Evolutionary conservation across 208 protist genomes (phyloP), one percentile per base, ranked within the genome.

Genomic region (Leishmania gerbilli): DNA sequence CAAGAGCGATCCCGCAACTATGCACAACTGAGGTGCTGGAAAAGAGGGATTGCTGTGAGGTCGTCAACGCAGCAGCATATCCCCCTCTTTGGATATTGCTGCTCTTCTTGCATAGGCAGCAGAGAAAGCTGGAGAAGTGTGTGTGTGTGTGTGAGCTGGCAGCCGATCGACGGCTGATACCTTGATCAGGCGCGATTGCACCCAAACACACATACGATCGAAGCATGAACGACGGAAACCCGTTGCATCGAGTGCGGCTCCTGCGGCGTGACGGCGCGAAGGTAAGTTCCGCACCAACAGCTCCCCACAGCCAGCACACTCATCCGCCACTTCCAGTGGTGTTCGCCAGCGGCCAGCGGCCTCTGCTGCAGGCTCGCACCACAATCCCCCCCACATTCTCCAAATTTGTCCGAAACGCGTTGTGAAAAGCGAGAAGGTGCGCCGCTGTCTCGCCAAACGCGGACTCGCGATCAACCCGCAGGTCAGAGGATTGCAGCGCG

Each of bases 371-470:
- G 42, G 67, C 87, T 71, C 5, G 11, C 74, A 17, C 69, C 76
- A 37, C 53, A 71, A 69, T 55, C 51, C 68, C 8, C 49, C 74
- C 84, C 8, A 88, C 34, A 58, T 78, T 85, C 55, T 53, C 69
- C 40, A 88, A n/a, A 21, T 34, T 85, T 24, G 74, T 21, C 55
- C 88, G 71, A 64, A 84, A 82, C 27, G 40, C 53, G 58, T 89
- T 80, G 79, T 84, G 56, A 0, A 55, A 74, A 8, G 85, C 85
- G 24, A 84, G 81, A 40, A 89, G 64, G 81, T 89, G 83, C 4
- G 83, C 78, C 19, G 77, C 83, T 1, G 86, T 88, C 74, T 88
- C 83, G 51, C 80, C 81, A 31, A 71, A 78, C 31, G 42, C 34
- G 27, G 83, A 74, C 42, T 68, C 77, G 47, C 79, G 71, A 80